Conservation (phyloP, 768 basidiomycete species). For the Auricularia cornea region DNA sequence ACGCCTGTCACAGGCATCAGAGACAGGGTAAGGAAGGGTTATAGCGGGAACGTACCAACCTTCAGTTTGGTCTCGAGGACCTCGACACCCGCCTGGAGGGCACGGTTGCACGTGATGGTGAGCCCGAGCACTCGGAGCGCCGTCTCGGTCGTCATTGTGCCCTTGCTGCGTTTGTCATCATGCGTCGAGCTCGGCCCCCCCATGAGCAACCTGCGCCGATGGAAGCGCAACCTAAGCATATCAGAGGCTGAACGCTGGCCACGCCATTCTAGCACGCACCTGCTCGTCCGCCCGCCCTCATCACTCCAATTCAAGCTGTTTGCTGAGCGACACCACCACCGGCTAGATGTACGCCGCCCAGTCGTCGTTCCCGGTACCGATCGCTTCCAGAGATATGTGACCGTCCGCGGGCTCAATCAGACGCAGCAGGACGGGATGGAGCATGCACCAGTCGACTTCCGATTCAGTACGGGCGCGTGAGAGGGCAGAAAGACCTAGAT, state of each 20-base stretch:
- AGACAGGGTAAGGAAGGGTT: too few species aligned
- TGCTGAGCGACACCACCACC: neutral
- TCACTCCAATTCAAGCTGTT: neutral
- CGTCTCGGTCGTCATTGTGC: slow-evolving; percentile 24
- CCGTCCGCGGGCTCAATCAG: neutral
- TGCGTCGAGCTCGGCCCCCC: slow-evolving; percentile 48
- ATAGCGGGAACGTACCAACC: neutral
- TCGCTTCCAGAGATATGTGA: neutral
- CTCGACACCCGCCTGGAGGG: slow-evolving; percentile 38
- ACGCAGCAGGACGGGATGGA: neutral
- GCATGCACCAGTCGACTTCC: neutral
- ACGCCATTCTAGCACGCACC: too few species aligned
- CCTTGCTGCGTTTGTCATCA: too few species aligned
- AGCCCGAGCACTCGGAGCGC: slow-evolving; percentile 32
- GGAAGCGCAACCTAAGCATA: slow-evolving; percentile 34
- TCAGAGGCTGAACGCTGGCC: slow-evolving; percentile 35
- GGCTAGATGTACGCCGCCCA: neutral
- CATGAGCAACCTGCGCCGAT: slow-evolving; percentile 44
- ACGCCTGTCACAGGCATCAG: neutral
- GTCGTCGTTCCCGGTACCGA: neutral
- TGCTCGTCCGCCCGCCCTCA: neutral
- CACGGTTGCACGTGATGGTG: slow-evolving; percentile 32
- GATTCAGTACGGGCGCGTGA: neutral
- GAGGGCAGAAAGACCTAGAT: slow-evolving; percentile 40
- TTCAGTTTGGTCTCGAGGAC: neutral